Conservation (phyloP, 2,329 filamentous ascomycete species). For the Ascochyta lentis region DNA sequence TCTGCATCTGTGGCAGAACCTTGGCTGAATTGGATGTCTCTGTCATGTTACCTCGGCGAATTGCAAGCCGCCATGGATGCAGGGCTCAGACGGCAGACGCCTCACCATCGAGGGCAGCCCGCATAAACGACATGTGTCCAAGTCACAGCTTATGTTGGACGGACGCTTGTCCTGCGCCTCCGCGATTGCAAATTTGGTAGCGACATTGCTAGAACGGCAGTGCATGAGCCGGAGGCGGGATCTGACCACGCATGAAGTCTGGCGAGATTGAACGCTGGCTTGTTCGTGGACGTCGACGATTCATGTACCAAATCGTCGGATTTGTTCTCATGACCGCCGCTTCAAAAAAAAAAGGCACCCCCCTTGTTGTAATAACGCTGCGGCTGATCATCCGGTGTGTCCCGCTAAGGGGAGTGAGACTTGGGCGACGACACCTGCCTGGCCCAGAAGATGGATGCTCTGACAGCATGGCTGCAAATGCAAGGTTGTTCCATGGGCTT, state of each 20-base stretch:
- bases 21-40: conserved; percentile 30
- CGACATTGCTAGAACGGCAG: conserved; percentile 14
- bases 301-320: conserved; percentile 22
- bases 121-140: conserved; percentile 37
- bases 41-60: conserved; percentile 36
- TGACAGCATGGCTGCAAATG: background rate
- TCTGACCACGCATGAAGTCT: background rate
- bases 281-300: conserved; percentile 2
- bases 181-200: conserved; percentile 5
- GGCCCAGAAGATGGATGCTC: conserved; percentile 12
- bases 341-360: too few relatives aligned
- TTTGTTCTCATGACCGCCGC: conserved; percentile 21
- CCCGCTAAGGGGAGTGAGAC: conserved; percentile 8
- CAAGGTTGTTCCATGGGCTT: conserved; percentile 15
- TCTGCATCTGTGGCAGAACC: conserved; percentile 25
- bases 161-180: conserved; percentile 14
- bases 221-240: conserved; percentile 32
- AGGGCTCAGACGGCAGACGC: conserved; percentile 39
- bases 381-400: conserved; percentile 21
- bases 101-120: conserved; percentile 34
- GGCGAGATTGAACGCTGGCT: conserved; percentile 8
- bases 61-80: conserved; percentile 29
- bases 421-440: conserved; percentile 17
- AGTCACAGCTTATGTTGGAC: conserved; percentile 23
- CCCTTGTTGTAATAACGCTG: conserved; percentile 21